Conservation (phyloP, 2,329 filamentous ascomycete species). For the Epichloe festucae region DNA sequence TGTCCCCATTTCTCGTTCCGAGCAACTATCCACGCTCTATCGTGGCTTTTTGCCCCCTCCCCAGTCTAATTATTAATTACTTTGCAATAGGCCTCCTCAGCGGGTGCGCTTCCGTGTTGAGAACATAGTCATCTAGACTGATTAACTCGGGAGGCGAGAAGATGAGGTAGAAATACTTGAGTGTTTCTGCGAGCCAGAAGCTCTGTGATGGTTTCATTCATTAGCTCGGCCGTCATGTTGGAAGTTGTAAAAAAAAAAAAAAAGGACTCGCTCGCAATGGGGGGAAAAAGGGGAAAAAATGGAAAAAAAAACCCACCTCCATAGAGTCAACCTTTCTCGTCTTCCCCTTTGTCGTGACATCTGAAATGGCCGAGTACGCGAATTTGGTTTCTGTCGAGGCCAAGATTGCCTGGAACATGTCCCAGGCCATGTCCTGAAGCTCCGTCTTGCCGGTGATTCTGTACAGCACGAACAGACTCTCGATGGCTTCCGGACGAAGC, state of each 20-base stretch:
- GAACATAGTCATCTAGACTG: slow-evolving; percentile 54
- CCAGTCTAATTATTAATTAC: not conserved
- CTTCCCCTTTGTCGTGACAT: slow-evolving; percentile 22
- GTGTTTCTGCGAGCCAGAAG: slow-evolving; percentile 61
- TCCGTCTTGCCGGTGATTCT: slow-evolving; percentile 36
- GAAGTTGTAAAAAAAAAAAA: too few relatives aligned
- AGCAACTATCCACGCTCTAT: not conserved
- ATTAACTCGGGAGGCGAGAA: slow-evolving; percentile 53
- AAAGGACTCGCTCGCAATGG: too few relatives aligned
- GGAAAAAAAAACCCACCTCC: slow-evolving; percentile 31
- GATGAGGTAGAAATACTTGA: slow-evolving; percentile 65
- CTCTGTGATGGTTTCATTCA: slow-evolving; percentile 29
- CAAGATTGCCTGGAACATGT: slow-evolving; percentile 36
- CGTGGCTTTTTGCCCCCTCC: not conserved
- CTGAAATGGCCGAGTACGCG: slow-evolving; percentile 34
- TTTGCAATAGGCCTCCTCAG: not conserved
- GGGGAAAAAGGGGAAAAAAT: not conserved
- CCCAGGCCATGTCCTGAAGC: slow-evolving; percentile 38
- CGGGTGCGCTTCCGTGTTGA: slow-evolving; percentile 42
- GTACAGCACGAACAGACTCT: slow-evolving; percentile 69
- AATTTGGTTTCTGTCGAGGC: slow-evolving; percentile 32
- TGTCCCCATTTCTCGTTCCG: not conserved
- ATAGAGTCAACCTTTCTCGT: slow-evolving; percentile 41
- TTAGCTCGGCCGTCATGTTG: too few relatives aligned
- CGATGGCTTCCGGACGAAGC: slow-evolving; percentile 55